Percentiles rank a stretch among this genome's conserved stretches.
These are phyloP conservation scores for Exophiala sp. DNA, from an alignment of 2,329 filamentous ascomycete genomes.

Conservation along the genomic window DNA sequence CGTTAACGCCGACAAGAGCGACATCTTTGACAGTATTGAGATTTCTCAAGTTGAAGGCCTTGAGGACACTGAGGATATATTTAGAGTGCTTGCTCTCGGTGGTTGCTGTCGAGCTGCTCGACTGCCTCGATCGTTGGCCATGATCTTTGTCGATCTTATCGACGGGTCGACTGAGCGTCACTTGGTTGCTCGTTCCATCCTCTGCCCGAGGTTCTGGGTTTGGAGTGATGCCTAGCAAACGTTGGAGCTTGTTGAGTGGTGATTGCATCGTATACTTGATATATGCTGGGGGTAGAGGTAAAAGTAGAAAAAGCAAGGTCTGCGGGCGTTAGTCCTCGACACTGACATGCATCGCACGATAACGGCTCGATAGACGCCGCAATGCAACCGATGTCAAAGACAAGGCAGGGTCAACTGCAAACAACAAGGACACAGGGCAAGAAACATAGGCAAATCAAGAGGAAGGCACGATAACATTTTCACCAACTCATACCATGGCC, in stretches of 20 bases:
- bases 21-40: constrained; percentile 40
- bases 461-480: not conserved
- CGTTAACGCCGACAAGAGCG: constrained; percentile 44
- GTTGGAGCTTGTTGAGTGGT: constrained; percentile 12
- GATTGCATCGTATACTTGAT: constrained; percentile 7
- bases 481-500: not conserved
- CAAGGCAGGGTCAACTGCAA: not conserved
- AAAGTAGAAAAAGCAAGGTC: no score
- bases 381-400: not conserved
- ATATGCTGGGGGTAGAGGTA: no score
- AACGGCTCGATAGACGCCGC: not conserved
- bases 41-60: constrained; percentile 46
- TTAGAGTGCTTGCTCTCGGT: constrained; percentile 12
- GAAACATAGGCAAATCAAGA: not conserved
- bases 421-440: not conserved
- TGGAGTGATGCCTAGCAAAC: constrained; percentile 11
- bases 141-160: constrained; percentile 1
- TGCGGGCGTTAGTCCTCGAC: no score
- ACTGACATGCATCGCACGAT: no score
- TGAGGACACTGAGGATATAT: constrained; percentile 41
- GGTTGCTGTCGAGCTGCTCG: constrained; percentile 7
- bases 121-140: not conserved
- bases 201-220: constrained; percentile 2
- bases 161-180: not conserved
- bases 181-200: not conserved